These are phyloP conservation scores for Mortierella sp. DNA, from an alignment of 371 early-diverging fungal genomes.

Conservation along the genomic window DNA sequence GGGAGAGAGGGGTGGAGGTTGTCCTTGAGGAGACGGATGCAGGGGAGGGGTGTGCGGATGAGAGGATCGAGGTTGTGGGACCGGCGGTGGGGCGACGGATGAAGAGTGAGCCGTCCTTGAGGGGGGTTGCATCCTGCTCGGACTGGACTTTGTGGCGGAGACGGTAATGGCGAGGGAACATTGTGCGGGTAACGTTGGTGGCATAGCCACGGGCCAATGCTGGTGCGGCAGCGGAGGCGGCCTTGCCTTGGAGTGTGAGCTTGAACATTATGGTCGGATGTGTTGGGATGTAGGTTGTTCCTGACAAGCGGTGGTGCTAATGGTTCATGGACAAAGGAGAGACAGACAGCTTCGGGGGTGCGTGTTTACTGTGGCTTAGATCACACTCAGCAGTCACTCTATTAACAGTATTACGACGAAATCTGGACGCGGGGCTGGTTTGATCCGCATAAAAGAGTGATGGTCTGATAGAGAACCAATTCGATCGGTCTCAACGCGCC, in stretches of 20 bases:
- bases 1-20: constrained; percentile 37
- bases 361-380: constrained; percentile 15
- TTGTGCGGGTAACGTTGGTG: constrained; percentile 49
- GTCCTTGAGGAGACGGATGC: constrained; percentile 50
- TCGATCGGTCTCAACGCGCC: too few relatives aligned
- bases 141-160: constrained; percentile 44
- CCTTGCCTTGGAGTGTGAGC: constrained; percentile 25
- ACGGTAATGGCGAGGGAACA: constrained; percentile 56
- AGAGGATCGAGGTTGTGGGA: constrained; percentile 54
- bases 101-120: constrained; percentile 51
- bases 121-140: constrained; percentile 37
- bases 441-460: too few relatives aligned
- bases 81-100: constrained; percentile 53
- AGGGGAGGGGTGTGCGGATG: constrained; percentile 47
- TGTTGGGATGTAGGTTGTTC: not conserved
- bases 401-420: too few relatives aligned
- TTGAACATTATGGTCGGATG: constrained; percentile 24
- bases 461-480: too few relatives aligned
- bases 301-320: not conserved
- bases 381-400: not conserved
- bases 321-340: constrained; percentile 8
- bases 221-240: constrained; percentile 12
- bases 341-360: not conserved
- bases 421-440: too few relatives aligned
- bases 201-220: constrained; percentile 45